Percentiles rank a stretch among this genome's conserved stretches.
Conservation (phyloP, 2,329 filamentous ascomycete genomes). For the Colletotrichum higginsianum region DNA sequence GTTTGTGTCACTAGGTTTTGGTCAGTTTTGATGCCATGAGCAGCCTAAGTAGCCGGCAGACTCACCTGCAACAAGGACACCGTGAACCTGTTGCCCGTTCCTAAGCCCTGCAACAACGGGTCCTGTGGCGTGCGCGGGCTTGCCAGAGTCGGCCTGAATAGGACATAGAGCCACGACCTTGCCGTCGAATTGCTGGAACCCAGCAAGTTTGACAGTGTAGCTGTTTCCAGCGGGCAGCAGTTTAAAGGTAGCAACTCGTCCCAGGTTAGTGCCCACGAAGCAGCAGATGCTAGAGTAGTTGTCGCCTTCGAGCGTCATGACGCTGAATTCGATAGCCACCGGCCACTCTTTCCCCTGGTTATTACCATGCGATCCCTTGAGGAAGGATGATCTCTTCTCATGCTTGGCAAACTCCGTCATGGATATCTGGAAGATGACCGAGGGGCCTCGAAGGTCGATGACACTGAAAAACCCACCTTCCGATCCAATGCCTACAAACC, state of each 20-base stretch:
- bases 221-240: constrained; percentile 81
- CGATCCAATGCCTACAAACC: constrained; percentile 90
- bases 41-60: constrained; percentile 19
- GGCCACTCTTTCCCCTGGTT: constrained; percentile 78
- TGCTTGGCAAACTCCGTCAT: constrained; percentile 81
- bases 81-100: constrained; percentile 81
- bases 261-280: constrained; percentile 89
- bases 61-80: constrained; percentile 82
- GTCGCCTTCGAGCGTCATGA: constrained; percentile 94
- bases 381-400: constrained; percentile 83
- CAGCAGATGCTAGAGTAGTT: constrained; percentile 94
- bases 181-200: constrained; percentile 77
- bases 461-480: constrained; percentile 85
- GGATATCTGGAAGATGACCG: constrained; percentile 83
- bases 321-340: constrained; percentile 88
- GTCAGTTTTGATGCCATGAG: constrained; percentile 46
- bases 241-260: constrained; percentile 91
- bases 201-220: constrained; percentile 81
- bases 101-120: constrained; percentile 82
- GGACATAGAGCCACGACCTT: constrained; percentile 83
- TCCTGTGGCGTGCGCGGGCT: constrained; percentile 82
- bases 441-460: constrained; percentile 89
- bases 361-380: constrained; percentile 67
- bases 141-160: constrained; percentile 84
- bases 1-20: constrained; percentile 71